Conservation (phyloP, 192 early-diverging fungal species). For the Rhizophagus sp. region DNA sequence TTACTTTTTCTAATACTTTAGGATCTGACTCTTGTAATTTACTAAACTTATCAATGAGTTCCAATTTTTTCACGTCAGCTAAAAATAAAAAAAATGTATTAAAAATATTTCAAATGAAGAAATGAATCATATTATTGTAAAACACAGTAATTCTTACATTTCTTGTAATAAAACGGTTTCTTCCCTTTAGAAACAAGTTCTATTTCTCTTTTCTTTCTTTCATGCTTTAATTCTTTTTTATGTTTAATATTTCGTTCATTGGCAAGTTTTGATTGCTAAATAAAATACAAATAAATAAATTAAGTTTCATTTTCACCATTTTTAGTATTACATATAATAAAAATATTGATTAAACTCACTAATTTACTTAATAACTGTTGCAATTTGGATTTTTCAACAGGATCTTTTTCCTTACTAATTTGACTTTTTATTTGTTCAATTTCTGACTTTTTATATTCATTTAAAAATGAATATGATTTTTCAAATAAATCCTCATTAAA, state of each 20-base stretch:
- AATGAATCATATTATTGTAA: slow-evolving; percentile 21
- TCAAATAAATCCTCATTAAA: slow-evolving; percentile 92
- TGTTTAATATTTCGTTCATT: slow-evolving; percentile 52
- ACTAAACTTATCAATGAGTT: slow-evolving; percentile 85
- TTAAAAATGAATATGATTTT: slow-evolving; percentile 88
- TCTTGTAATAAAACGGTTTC: slow-evolving; percentile 92
- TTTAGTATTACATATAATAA: not conserved
- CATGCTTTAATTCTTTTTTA: slow-evolving; percentile 64
- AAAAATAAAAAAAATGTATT: not conserved
- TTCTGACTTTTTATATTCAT: slow-evolving; percentile 77
- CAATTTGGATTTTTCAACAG: slow-evolving; percentile 58
- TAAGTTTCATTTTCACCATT: not conserved
- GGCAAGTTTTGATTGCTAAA: slow-evolving; percentile 44
- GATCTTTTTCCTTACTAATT: slow-evolving; percentile 69
- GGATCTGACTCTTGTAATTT: slow-evolving; percentile 59
- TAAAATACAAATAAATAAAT: not conserved
- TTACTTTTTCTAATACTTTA: slow-evolving; percentile 76
- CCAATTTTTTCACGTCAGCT: slow-evolving; percentile 82
- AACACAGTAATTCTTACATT: slow-evolving; percentile 56
- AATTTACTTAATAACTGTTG: slow-evolving; percentile 61
- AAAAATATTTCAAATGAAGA: not conserved
- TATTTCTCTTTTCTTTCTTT: slow-evolving; percentile 79
- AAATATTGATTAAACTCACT: slow-evolving; percentile 45
- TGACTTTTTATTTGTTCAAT: slow-evolving; percentile 64
- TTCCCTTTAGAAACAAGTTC: slow-evolving; percentile 87